These are phyloP conservation scores for Extremus antarcticus DNA, from an alignment of 495 filamentous ascomycete species.

Conservation along the genomic window DNA sequence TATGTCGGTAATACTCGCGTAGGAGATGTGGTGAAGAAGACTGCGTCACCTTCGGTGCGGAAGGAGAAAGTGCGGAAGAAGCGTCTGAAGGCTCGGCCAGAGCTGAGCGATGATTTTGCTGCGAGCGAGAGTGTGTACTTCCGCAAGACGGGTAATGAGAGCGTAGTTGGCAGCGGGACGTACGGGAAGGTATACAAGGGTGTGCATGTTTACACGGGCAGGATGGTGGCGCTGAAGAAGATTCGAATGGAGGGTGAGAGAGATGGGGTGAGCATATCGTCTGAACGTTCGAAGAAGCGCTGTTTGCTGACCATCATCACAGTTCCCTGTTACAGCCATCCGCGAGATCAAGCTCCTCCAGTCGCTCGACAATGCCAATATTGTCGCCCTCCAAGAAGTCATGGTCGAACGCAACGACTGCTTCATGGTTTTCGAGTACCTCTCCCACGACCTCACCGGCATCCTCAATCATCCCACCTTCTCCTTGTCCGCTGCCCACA, in stretches of 20 bases:
- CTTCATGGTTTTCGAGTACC: conserved; percentile 99
- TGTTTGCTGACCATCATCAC: too few relatives aligned
- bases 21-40: conserved; percentile 1
- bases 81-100: conserved; percentile 59
- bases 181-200: conserved; percentile 98
- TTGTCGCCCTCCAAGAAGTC: conserved; percentile 82
- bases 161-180: conserved; percentile 83
- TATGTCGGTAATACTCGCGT: conserved; percentile 20
- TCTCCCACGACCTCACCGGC: conserved; percentile 84
- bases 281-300: too few relatives aligned
- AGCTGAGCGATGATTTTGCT: conserved; percentile 57
- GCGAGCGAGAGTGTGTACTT: conserved; percentile 79
- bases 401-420: conserved; percentile 99
- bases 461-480: conserved; percentile 91
- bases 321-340: conserved; percentile 90
- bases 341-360: conserved; percentile 94
- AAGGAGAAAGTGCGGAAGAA: conserved; percentile 62
- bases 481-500: conserved; percentile 71
- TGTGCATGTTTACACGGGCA: conserved; percentile 87
- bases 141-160: conserved; percentile 87
- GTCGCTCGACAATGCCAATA: conserved; percentile 80
- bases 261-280: conserved; percentile 51
- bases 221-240: conserved; percentile 84
- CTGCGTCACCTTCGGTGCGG: conserved; percentile 33
- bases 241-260: conserved; percentile 93